A percentile compares a stretch with the other conserved stretches of the same genome.
phyloP scores from a whole-genome alignment of 2,329 filamentous ascomycete genomes.

The Cordyceps javanica region DNA sequence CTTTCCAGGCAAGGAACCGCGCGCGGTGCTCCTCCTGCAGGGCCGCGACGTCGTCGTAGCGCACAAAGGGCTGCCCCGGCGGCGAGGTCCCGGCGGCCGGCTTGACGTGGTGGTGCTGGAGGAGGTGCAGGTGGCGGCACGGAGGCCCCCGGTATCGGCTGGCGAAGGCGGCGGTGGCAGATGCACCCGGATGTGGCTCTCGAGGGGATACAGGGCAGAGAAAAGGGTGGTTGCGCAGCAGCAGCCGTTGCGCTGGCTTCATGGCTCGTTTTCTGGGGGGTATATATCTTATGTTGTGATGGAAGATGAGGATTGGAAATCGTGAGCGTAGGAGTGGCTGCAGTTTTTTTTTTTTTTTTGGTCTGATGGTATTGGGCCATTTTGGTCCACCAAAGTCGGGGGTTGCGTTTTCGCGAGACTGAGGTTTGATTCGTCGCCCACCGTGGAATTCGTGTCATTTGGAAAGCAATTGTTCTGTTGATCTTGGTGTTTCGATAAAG shows the following conservation, averaged over 20 bases:
- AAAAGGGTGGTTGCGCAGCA: not conserved
- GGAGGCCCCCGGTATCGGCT: not conserved
- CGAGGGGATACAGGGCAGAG: not conserved
- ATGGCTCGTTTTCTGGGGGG: not conserved
- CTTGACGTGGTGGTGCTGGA: constrained; percentile 26
- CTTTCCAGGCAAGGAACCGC: constrained; percentile 30
- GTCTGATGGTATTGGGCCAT: no score
- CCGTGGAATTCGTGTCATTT: no score
- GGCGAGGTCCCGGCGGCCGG: constrained; percentile 16
- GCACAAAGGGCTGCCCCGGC: constrained; percentile 18
- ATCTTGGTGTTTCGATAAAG: no score
- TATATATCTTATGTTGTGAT: not conserved
- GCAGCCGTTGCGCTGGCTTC: constrained; percentile 1
- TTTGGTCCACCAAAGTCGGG: not conserved
- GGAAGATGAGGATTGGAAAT: not conserved
- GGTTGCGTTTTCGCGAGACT: no score
- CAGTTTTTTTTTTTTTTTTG: not conserved
- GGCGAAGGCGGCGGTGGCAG: not conserved
- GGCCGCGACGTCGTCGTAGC: constrained; percentile 26
- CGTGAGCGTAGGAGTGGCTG: not conserved
- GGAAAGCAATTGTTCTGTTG: no score
- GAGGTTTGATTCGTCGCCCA: no score
- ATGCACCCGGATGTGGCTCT: no score
- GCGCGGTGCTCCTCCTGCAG: constrained; percentile 30
- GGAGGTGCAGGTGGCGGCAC: constrained; percentile 15